Evolutionary conservation across 495 filamentous ascomycete species (phyloP).

Genomic region (Ramalina intermedia): DNA sequence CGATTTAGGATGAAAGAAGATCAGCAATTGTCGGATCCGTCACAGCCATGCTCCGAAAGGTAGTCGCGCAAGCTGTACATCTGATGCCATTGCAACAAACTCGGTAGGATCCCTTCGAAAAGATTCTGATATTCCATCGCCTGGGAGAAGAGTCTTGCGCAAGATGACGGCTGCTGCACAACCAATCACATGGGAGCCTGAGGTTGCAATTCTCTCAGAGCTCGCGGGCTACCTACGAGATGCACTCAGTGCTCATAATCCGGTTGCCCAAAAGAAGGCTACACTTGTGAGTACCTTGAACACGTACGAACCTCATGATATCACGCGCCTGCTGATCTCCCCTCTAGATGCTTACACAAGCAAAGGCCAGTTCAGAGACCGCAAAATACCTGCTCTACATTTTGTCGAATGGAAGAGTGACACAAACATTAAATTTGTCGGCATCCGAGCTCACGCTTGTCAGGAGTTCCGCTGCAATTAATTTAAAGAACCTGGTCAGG

Average conservation of each 20-base stretch:
- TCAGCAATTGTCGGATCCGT: background rate
- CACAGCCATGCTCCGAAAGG: background rate
- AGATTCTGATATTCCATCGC: background rate
- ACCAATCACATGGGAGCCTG: conserved; percentile 83
- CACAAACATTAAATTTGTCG: conserved; percentile 41
- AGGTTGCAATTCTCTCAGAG: conserved; percentile 72
- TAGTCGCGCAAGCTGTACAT: background rate
- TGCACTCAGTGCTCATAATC: conserved; percentile 74
- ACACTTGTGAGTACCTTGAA: conserved; percentile 39
- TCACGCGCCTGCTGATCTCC: background rate
- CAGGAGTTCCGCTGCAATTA: conserved; percentile 74
- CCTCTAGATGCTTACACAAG: conserved; percentile 79
- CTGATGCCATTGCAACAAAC: background rate
- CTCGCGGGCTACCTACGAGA: conserved; percentile 80
- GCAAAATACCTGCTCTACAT: conserved; percentile 94
- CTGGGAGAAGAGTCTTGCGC: background rate
- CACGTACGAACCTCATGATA: conserved; percentile 8
- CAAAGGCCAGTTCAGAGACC: conserved; percentile 81
- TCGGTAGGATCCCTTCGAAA: background rate
- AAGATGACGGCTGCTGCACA: background rate
- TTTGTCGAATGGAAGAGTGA: conserved; percentile 53
- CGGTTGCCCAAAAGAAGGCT: conserved; percentile 68
- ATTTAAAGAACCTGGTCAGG: conserved; percentile 87
- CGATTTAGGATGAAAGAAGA: background rate
- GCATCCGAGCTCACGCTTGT: conserved; percentile 50